Evolutionary conservation across 495 filamentous ascomycete genomes (phyloP).

Genomic region (Wilcoxina mikolae): DNA sequence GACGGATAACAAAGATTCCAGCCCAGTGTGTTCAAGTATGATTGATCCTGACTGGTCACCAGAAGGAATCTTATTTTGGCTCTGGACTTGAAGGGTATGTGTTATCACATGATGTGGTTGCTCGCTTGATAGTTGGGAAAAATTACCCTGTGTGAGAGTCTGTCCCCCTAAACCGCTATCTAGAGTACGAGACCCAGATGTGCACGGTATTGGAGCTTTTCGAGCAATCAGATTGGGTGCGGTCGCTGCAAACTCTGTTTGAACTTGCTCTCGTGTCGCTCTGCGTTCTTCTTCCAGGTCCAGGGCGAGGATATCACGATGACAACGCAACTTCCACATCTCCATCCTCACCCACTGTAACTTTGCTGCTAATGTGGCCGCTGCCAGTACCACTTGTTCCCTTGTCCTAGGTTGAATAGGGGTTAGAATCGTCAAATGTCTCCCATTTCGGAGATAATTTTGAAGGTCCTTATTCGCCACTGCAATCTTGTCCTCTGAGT

Average conservation of each 20-base stretch:
- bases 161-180: slow-evolving; percentile 12
- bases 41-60: slow-evolving; percentile 36
- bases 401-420: slow-evolving; percentile 76
- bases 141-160: slow-evolving; percentile 24
- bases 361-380: slow-evolving; percentile 72
- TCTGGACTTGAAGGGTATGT: slow-evolving; percentile 14
- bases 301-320: slow-evolving; percentile 70
- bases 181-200: slow-evolving; percentile 20
- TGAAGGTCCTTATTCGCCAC: slow-evolving; percentile 64
- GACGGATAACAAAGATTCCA: slow-evolving; percentile 25
- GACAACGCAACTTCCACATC: slow-evolving; percentile 82
- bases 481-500: slow-evolving; percentile 67
- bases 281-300: slow-evolving; percentile 67
- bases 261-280: slow-evolving; percentile 25
- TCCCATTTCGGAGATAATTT: slow-evolving; percentile 70
- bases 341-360: slow-evolving; percentile 87
- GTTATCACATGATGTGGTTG: slow-evolving; percentile 23
- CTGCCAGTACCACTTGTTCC: slow-evolving; percentile 70
- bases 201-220: slow-evolving; percentile 26
- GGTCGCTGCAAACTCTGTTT: slow-evolving; percentile 28
- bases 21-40: slow-evolving; percentile 27
- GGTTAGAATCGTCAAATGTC: slow-evolving; percentile 76
- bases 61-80: slow-evolving; percentile 35
- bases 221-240: slow-evolving; percentile 25
- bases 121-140: slow-evolving; percentile 19